These are phyloP conservation scores for Globisporangium camurandrum DNA, from an alignment of 352 stramenopile species.

Conservation along the genomic window DNA sequence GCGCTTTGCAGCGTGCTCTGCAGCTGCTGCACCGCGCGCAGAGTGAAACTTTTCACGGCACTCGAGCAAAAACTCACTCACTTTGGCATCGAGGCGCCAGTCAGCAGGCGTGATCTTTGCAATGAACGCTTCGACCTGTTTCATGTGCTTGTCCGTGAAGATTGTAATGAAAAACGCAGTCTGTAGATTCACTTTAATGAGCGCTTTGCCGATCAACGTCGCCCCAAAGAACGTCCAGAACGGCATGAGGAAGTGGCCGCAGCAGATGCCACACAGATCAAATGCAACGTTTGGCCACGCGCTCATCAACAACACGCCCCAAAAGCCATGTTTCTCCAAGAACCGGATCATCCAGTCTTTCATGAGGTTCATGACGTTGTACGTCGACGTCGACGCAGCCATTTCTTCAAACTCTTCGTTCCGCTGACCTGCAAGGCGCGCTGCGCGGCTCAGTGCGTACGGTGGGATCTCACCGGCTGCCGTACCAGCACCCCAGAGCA, in stretches of 20 bases:
- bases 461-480: conserved; percentile 92
- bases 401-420: conserved; percentile 90
- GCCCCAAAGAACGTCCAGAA: conserved; percentile 95
- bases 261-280: conserved; percentile 93
- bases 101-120: conserved; percentile 56
- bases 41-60: conserved; percentile 86
- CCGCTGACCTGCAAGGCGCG: conserved; percentile 71
- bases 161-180: conserved; percentile 89
- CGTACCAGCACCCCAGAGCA: conserved; percentile 91
- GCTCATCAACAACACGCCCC: conserved; percentile 90
- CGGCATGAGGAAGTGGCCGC: conserved; percentile 91
- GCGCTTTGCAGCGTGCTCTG: conserved; percentile 42
- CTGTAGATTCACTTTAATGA: conserved; percentile 90
- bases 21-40: conserved; percentile 42
- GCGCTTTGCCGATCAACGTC: conserved; percentile 90
- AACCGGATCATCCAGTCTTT: conserved; percentile 93
- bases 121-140: conserved; percentile 82
- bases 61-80: conserved; percentile 83
- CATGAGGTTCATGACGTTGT: conserved; percentile 87
- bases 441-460: conserved; percentile 88
- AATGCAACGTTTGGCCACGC: conserved; percentile 94
- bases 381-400: conserved; percentile 69
- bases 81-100: conserved; percentile 70
- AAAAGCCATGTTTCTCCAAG: conserved; percentile 89
- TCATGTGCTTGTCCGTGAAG: conserved; percentile 82